Percentiles rank a stretch among this genome's conserved stretches.
Conservation (phyloP, 768 basidiomycete species). For the Harrya chromipes region DNA sequence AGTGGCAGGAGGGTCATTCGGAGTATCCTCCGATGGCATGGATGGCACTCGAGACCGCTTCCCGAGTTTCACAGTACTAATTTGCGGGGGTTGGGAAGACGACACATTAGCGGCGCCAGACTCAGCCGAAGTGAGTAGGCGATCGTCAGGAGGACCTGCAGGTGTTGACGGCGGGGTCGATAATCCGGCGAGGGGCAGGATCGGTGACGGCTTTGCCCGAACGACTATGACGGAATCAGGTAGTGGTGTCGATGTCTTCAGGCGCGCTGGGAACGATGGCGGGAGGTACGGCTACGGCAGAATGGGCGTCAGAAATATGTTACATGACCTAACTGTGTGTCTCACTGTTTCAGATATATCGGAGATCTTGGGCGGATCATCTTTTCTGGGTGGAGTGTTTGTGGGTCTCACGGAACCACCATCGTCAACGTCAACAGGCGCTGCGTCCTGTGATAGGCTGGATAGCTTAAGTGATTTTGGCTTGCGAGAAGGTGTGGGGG, state of each 20-base stretch:
- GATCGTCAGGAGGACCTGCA: conserved; percentile 19
- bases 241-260: conserved; percentile 53
- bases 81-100: conserved; percentile 15
- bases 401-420: neutral
- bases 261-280: conserved; percentile 52
- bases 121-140: conserved; percentile 4
- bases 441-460: neutral
- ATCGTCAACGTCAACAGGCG: conserved; percentile 1
- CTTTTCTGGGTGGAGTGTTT: conserved; percentile 4
- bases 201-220: conserved; percentile 45
- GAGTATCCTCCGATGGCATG: conserved; percentile 27
- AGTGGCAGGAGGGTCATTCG: conserved; percentile 13
- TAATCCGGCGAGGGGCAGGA: conserved; percentile 30
- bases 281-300: conserved; percentile 44
- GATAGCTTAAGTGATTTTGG: conserved; percentile 12
- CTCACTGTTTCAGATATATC: conserved; percentile 40
- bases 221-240: conserved; percentile 15
- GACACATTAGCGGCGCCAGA: conserved; percentile 9
- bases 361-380: conserved; percentile 25
- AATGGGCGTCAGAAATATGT: conserved; percentile 13
- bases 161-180: conserved; percentile 23
- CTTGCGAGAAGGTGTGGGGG: conserved; percentile 9
- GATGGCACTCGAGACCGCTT: conserved; percentile 31
- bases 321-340: conserved; percentile 3
- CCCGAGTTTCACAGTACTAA: conserved; percentile 14